Conservation (phyloP, 2,329 filamentous ascomycete genomes). For the Aspergillus sp. region DNA sequence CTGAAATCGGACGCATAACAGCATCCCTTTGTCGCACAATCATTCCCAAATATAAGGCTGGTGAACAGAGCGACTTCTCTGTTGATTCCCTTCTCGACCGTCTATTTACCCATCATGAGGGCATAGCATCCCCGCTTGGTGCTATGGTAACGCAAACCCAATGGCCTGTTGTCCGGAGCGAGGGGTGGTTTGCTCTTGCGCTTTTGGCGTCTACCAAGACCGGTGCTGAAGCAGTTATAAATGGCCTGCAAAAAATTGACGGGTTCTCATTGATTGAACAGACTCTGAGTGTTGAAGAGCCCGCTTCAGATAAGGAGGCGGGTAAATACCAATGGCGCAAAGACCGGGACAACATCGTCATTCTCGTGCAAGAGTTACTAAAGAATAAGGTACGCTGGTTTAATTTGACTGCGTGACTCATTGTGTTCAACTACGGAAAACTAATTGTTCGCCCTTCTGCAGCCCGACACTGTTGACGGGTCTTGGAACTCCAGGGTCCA, state of each 20-base stretch:
- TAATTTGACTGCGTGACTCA: not conserved
- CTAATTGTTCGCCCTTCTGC: conserved; percentile 1
- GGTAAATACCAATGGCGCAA: conserved; percentile 31
- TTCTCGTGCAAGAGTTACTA: conserved; percentile 41
- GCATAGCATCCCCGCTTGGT: conserved; percentile 40
- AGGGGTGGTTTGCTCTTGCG: conserved; percentile 51
- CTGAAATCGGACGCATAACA: conserved; percentile 48
- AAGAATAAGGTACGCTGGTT: conserved; percentile 37
- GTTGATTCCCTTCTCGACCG: conserved; percentile 28
- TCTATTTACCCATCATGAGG: conserved; percentile 36
- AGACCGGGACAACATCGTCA: conserved; percentile 42
- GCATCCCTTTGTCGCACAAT: conserved; percentile 46
- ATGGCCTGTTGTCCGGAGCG: conserved; percentile 49
- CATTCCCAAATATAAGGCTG: conserved; percentile 28
- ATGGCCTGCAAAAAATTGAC: conserved; percentile 36
- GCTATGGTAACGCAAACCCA: conserved; percentile 47
- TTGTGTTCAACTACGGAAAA: not conserved
- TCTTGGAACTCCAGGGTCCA: conserved; percentile 29
- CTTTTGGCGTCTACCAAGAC: conserved; percentile 42
- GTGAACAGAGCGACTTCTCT: conserved; percentile 21
- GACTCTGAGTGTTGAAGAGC: conserved; percentile 23
- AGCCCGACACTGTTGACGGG: conserved; percentile 31
- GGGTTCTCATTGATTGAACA: conserved; percentile 35
- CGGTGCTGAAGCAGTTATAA: conserved; percentile 34
- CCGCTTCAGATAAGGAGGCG: conserved; percentile 22